Base-by-base conservation (phyloP, 2,329 filamentous ascomycete species). In the Phaeosphaeria sp. region DNA sequence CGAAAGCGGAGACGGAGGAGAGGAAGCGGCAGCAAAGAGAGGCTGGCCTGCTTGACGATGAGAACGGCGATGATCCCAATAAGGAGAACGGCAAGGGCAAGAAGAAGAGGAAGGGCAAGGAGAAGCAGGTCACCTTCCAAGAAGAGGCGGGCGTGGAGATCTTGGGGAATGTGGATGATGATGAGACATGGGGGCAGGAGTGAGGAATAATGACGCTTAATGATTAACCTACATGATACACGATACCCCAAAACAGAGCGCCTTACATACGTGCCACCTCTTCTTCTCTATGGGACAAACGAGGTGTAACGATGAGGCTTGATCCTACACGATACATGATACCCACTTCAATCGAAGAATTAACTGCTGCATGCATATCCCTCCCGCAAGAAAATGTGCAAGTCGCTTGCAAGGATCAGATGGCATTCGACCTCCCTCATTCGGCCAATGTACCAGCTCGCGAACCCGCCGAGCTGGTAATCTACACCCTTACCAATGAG, bases 1-100 rank as follows among this genome's bases (percentile, higher is more conserved):
- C 78, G 2, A 62, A 63, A 18, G 72, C 71, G 7, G 65, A 76
- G 21, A 62, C 65, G 10, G 71, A 69, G 44, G 77, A 79, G 64
- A 66, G 76, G 54, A 76, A 77, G 59, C 69, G 73, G 25, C 75
- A 78, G 62, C 63, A 73, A 48, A 55, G 52, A 15, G 71, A 73
- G 25, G 56, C 71, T 2, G 69, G 72, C 0, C 50, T 69, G 1
- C 60, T 64, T 30, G 63, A 59, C 27, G 65, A 72, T 42, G 69
- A 67, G 36, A 62, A 60, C 3, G 63, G 58, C 11, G 62, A 61
- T 10, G 60, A 36, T 1, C 54, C 46, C 11, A 63, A 68, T 23
- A 66, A 68, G 43, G 68, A 69, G 41, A 66, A 69, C 27, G 57
- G 57, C 25, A 66, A 67, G 51, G 63, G 69, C 0, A 69, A 72